Evolutionary conservation across 345 rosid genomes (phyloP).

Genomic region (Combretum micranthum): DNA sequence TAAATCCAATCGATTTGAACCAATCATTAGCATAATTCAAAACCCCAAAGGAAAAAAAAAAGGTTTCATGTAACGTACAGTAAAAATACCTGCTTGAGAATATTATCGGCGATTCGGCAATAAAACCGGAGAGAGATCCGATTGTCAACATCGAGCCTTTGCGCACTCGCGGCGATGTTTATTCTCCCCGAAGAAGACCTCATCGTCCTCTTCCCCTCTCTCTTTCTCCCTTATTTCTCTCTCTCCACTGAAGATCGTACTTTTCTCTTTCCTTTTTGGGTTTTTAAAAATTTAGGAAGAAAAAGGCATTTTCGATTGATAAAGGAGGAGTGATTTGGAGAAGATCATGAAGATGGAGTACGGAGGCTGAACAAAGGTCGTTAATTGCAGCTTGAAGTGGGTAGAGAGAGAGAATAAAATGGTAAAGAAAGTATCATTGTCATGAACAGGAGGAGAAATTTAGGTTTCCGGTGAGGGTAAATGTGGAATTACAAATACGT

Average conservation of each 20-base stretch:
- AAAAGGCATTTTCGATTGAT: constrained; percentile 5
- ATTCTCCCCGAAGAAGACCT: constrained; percentile 49
- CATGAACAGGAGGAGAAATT: constrained; percentile 4
- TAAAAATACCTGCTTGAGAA: constrained; percentile 72
- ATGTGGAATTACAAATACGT: constrained; percentile 5
- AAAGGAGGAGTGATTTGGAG: constrained; percentile 7
- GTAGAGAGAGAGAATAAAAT: neutral
- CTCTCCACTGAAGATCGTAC: neutral
- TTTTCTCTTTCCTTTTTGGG: neutral
- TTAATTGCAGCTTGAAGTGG: constrained; percentile 26
- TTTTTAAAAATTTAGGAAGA: constrained; percentile 8
- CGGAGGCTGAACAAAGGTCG: constrained; percentile 14
- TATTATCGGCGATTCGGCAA: constrained; percentile 80
- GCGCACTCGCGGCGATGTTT: constrained; percentile 70
- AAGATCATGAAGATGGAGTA: too few species aligned
- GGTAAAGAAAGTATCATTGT: neutral
- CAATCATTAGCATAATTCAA: neutral
- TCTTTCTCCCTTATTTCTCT: constrained; percentile 4
- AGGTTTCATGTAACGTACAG: neutral
- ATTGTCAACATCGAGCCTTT: constrained; percentile 69
- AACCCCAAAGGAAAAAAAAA: neutral
- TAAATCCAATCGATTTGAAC: neutral
- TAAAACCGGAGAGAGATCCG: constrained; percentile 77
- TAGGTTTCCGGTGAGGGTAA: constrained; percentile 14
- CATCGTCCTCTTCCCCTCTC: constrained; percentile 29